Evolutionary conservation across 1,139 yeast species (phyloP), one percentile per base, ranked within the genome.

Genomic region (Yamadazyma taylorii): DNA sequence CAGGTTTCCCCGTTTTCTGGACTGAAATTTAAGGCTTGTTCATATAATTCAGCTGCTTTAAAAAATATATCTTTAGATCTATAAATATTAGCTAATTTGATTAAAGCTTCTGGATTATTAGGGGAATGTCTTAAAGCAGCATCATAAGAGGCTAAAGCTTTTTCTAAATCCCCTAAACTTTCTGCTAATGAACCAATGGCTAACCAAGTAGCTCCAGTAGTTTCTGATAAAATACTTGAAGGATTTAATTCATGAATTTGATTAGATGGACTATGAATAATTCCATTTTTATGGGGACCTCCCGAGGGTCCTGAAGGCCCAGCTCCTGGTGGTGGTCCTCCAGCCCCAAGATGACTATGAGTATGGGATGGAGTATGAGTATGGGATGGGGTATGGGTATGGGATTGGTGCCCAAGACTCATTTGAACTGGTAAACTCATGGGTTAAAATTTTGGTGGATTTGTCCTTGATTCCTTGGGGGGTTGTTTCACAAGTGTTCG

Each of bases 1-100:
- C 98, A 92, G 29, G 95, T 87, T 54, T 90, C 97, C 41, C 97
- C 97, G 49, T 88, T 84, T 58, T 86, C 92, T 15, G 90, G 94
- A 52, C 83, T 81, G 42, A 85, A 75, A 42, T 84, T 78, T 43
- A 92, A 67, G 2, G 96, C 95, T 50, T 88, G 79, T 61, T 90
- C 95, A 61, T 88, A 92, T 46, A 87, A 76, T 59, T 90, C 97
- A 10, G 96, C 95, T 3, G 97, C 97, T 59, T 88, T 86, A 50
- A 86, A 85, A 56, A 88, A 92, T 59, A 86, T 85, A 59, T 92
- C 97, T 47, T 90, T 74, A 30, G 92, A 81, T 36, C 97, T 79
- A 62, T 89, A 89, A 28, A 89, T 75, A 58, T 88, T 88, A 36
- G 96, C 98, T 49, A 92, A 68, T 43, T 88, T 85, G 34, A 89